A percentile compares a stretch with the other conserved stretches of the same genome.
phyloP scores from a whole-genome alignment of 2,329 filamentous ascomycete species.

The Rutstroemia sp. region DNA sequence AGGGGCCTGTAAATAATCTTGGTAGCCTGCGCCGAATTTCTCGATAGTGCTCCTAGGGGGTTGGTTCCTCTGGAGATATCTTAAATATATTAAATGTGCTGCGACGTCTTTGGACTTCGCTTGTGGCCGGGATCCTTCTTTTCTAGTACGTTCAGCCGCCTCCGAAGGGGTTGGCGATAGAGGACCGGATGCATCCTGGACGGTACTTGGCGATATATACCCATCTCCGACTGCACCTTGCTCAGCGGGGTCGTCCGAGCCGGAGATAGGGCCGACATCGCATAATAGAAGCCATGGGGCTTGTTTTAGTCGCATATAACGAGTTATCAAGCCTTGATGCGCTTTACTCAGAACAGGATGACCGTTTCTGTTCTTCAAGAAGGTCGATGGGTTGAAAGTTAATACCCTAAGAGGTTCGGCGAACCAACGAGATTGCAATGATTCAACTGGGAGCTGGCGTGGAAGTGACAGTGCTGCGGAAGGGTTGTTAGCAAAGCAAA shows the following conservation, averaged over 20 bases:
- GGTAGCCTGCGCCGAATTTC: conserved; percentile 66
- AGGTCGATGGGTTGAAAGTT: conserved; percentile 44
- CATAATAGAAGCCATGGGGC: conserved; percentile 56
- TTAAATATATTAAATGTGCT: conserved; percentile 71
- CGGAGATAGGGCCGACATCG: conserved; percentile 47
- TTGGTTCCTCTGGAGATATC: conserved; percentile 78
- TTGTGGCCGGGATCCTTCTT: conserved; percentile 32
- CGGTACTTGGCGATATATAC: conserved; percentile 36
- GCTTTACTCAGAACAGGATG: conserved; percentile 53
- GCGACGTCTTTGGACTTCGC: conserved; percentile 45
- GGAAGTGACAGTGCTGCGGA: conserved; percentile 43
- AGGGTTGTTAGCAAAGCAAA: conserved; percentile 15
- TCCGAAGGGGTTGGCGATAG: conserved; percentile 56
- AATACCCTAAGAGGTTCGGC: conserved; percentile 59
- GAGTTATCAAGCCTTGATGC: conserved; percentile 54
- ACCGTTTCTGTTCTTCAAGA: conserved; percentile 53
- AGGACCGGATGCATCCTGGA: conserved; percentile 28
- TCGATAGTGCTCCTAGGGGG: conserved; percentile 56
- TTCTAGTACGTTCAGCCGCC: conserved; percentile 50
- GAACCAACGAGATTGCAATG: conserved; percentile 61
- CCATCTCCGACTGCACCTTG: conserved; percentile 23
- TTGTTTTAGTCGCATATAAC: conserved; percentile 57
- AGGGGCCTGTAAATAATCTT: conserved; percentile 93
- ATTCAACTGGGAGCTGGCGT: conserved; percentile 48
- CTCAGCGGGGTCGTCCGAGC: conserved; percentile 28